Evolutionary conservation across 768 basidiomycete species (phyloP).

Genomic region (Boletellus emodensis): DNA sequence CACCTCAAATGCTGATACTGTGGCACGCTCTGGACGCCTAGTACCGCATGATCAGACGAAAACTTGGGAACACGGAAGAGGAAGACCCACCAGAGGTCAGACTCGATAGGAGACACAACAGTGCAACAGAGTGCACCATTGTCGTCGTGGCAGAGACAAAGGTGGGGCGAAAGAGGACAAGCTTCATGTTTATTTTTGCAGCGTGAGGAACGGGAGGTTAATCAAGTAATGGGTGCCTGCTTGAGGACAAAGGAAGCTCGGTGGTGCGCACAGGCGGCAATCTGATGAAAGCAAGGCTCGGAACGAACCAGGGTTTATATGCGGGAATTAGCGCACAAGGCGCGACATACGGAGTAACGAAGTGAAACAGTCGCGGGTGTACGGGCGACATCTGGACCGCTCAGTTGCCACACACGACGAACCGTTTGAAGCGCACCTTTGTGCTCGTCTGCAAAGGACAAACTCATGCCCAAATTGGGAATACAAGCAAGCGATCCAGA

Average conservation of each 20-base stretch:
- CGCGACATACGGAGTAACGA: conserved; percentile 14
- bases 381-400: too few relatives aligned
- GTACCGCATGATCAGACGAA: neutral
- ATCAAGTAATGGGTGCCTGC: conserved; percentile 10
- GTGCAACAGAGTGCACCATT: conserved; percentile 1
- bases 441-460: conserved; percentile 9
- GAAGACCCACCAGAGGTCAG: conserved; percentile 11
- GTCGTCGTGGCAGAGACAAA: conserved; percentile 6
- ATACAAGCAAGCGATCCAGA: conserved; percentile 21
- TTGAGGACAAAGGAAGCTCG: neutral
- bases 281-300: neutral
- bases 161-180: conserved; percentile 22
- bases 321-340: conserved; percentile 9
- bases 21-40: conserved; percentile 16
- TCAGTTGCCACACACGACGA: too few relatives aligned
- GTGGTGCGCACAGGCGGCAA: neutral
- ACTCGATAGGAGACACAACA: conserved; percentile 8
- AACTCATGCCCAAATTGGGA: conserved; percentile 28
- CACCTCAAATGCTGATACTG: conserved; percentile 12
- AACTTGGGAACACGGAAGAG: neutral
- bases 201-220: neutral
- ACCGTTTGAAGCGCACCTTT: too few relatives aligned
- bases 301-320: conserved; percentile 8
- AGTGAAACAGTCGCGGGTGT: neutral
- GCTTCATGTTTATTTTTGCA: conserved; percentile 7